Base-by-base conservation (phyloP, 78 protist genomes). In the Polysphondylium violaceum region DNA sequence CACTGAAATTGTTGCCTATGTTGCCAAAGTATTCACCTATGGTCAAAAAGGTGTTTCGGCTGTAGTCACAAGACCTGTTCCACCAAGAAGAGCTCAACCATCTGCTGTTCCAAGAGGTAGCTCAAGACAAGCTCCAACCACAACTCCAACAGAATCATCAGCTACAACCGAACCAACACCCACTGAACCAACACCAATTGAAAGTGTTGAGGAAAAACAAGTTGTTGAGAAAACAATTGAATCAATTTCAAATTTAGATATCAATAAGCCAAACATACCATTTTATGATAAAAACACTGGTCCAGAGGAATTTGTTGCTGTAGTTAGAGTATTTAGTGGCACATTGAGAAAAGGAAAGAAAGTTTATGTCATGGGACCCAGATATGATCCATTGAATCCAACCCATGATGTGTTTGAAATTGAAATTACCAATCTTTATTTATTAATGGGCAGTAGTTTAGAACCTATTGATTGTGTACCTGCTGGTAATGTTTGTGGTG, bases 381-480 rank as follows among this genome's bases (percentile, higher is more conserved):
- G 86, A 50, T 47, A 17, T 38, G 85, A 75, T n/a, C 96, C 93
- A n/a, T 0, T 59, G 36, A 63, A 76, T 35, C 95, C 94, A 74
- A 38, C 56, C 14, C 85, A 93, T 53, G 74, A 94, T 56, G 69
- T 64, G 7, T 16, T 31, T 38, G 74, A 87, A 43, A 40, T 73
- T 58, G 86, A 74, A 64, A 86, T 88, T 9, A 53, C 68, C 21
- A 56, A 53, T 16, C 73, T 98, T 21, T 98, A 69, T 56, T 53
- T 97, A 21, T 43, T 98, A 27, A 98, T 98, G 99, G 99, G 99
- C 1, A 61, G 94, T 25, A 88, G 83, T 36, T 81, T 98, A 33
- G 97, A 92, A 50, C 51, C 72, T 9, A 81, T 96, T 17, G 87
- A 50, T 33, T n/a, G 31, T 2, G 98, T 93, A 8, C 72, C 94